Conservation (phyloP, 306 rosid genomes). For the Corylus americana region DNA sequence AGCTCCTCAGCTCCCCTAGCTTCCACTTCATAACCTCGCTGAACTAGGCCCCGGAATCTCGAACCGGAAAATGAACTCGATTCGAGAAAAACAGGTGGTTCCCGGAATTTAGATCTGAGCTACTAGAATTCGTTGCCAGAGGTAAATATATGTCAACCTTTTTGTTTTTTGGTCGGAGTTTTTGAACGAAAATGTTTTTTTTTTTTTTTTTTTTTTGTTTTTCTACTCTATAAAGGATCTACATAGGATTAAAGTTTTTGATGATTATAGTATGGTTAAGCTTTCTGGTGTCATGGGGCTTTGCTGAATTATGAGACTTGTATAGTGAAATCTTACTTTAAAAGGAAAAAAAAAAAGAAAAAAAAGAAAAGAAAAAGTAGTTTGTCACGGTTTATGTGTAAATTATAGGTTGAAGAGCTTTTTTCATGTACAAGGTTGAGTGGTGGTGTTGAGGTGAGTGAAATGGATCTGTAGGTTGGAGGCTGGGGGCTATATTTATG, state of each 20-base stretch:
- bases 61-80: slow-evolving; percentile 6
- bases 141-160: slow-evolving; percentile 14
- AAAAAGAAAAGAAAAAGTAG: background rate
- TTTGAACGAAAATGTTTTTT: background rate
- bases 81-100: slow-evolving; percentile 16
- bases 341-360: background rate
- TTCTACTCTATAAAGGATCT: background rate
- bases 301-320: slow-evolving; percentile 2
- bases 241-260: background rate
- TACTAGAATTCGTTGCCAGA: slow-evolving; percentile 7
- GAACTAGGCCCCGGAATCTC: slow-evolving; percentile 10
- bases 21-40: background rate
- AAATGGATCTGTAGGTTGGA: slow-evolving; percentile 22
- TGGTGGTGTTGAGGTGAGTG: background rate
- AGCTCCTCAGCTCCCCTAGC: background rate
- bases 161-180: background rate
- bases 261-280: background rate
- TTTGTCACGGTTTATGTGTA: background rate
- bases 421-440: slow-evolving; percentile 1
- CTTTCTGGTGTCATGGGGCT: background rate
- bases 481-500: background rate
- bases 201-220: background rate
- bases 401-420: background rate
- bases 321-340: background rate
- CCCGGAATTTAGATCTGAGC: slow-evolving; percentile 26